Evolutionary conservation across 805 yeast species (phyloP), one percentile per base, ranked within the genome.

Genomic region (Torulaspora delbrueckii): DNA sequence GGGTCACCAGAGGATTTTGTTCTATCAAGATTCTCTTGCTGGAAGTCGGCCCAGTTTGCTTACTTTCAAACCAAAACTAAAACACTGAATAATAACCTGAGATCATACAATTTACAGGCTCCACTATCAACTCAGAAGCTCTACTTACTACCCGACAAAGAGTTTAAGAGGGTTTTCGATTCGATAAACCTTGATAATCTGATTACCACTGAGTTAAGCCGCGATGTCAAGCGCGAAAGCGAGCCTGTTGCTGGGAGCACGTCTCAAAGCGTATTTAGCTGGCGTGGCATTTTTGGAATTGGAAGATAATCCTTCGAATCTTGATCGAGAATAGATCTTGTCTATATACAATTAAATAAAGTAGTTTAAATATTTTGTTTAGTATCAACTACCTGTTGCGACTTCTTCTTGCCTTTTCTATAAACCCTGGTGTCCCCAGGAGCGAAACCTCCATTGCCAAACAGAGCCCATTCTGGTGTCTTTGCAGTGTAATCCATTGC

Each of bases 401-500:
- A 73, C 57, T 79, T 82, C 32, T 81, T 82, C 58, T 81, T 81
- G 23, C 59, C 63, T 43, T 57, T 59, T 55, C 87, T 73, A 55
- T 76, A 79, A 53, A 69, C 81, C 58, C 82, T 75, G 0, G 81
- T 78, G 65, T 89, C 96, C 2, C 75, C 86, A 2, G 97, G 97
- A 54, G 84, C 87, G 70, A 89, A 89, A 0, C 97, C 97, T 13
- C 87, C 96, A 18, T 90, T 79, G 1, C 96, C 97, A 78, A 87
- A 89, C 47, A 82, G 75, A 0, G 97, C 96, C 96, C 96, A 89
- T 25, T 75, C 78, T 0, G 96, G 96, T 0, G 97, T 89, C 55
- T 81, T 82, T 12, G 81, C 73, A 24, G 84, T 71, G 62, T 89
- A 89, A 57, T 90, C 96, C 75, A 86, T 67, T 43, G 88, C 90